phyloP scores from a whole-genome alignment of 1,284 basidiomycete genomes.

The Chiua sp. region DNA sequence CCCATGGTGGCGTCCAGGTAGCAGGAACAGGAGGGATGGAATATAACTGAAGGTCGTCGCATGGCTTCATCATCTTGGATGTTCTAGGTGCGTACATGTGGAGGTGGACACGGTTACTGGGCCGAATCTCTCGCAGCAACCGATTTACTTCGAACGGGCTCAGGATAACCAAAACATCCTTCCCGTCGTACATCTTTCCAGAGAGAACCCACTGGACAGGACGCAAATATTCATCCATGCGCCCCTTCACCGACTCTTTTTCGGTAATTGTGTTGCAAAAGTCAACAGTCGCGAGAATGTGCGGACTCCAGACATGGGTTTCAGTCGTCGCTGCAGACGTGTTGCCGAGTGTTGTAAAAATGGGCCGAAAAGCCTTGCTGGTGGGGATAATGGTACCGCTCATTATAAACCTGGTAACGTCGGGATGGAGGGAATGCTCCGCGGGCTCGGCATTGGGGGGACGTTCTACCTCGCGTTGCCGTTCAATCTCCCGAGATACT shows the following conservation, averaged over 20 bases:
- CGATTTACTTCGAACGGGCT: slow-evolving; percentile 50
- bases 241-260: too few relatives aligned
- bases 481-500: slow-evolving; percentile 45
- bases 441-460: slow-evolving; percentile 29
- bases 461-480: slow-evolving; percentile 42
- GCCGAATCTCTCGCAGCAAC: slow-evolving; percentile 43
- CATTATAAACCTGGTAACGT: slow-evolving; percentile 23
- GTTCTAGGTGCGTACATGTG: slow-evolving; percentile 48
- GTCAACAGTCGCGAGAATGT: slow-evolving; percentile 31
- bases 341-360: slow-evolving; percentile 8
- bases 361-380: slow-evolving; percentile 1
- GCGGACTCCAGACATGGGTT: slow-evolving; percentile 13
- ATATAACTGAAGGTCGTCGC: slow-evolving; percentile 43
- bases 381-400: slow-evolving; percentile 13
- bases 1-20: background rate
- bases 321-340: background rate
- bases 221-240: slow-evolving; percentile 39
- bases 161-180: slow-evolving; percentile 37
- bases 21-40: slow-evolving; percentile 30
- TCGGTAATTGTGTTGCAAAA: slow-evolving; percentile 13
- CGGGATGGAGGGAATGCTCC: slow-evolving; percentile 18
- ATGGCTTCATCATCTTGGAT: slow-evolving; percentile 38
- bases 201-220: slow-evolving; percentile 50
- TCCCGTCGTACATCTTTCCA: background rate
- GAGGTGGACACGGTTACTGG: slow-evolving; percentile 38